Conservation (phyloP, 768 basidiomycete species). For the Lentinula sp. region DNA sequence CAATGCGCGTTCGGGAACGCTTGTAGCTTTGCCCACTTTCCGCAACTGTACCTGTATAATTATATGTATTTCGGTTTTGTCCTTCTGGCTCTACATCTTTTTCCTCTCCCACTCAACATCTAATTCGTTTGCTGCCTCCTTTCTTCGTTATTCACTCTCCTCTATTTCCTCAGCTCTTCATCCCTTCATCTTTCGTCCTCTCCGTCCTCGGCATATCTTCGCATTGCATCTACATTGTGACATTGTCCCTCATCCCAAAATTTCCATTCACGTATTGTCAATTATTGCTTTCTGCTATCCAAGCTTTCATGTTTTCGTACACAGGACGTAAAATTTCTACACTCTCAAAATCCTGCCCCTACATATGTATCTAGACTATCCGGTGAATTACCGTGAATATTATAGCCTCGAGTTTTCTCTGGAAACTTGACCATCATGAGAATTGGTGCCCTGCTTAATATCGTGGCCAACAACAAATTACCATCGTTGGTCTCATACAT, state of each 20-base stretch:
- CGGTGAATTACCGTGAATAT: background rate
- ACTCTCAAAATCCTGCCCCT: background rate
- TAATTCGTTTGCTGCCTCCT: background rate
- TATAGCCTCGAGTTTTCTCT: background rate
- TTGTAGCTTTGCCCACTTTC: conserved; percentile 1
- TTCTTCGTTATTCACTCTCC: background rate
- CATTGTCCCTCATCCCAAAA: background rate
- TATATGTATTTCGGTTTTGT: background rate
- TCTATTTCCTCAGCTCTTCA: background rate
- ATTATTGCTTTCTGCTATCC: conserved; percentile 7
- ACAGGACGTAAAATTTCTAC: background rate
- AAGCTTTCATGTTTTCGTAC: conserved; percentile 5
- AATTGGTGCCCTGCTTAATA: no score
- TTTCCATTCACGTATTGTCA: background rate
- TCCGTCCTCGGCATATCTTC: background rate
- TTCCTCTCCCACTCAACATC: background rate
- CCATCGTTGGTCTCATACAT: no score
- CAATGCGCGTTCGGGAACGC: conserved; percentile 4
- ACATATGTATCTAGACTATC: background rate
- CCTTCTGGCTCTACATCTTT: background rate
- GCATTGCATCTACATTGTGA: conserved; percentile 3
- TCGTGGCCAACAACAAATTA: no score
- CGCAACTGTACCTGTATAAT: background rate
- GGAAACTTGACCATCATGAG: background rate
- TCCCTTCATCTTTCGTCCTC: background rate